Evolutionary conservation across 495 filamentous ascomycete genomes (phyloP), one percentile per base, ranked within the genome.

Genomic region (Neurospora terricola): DNA sequence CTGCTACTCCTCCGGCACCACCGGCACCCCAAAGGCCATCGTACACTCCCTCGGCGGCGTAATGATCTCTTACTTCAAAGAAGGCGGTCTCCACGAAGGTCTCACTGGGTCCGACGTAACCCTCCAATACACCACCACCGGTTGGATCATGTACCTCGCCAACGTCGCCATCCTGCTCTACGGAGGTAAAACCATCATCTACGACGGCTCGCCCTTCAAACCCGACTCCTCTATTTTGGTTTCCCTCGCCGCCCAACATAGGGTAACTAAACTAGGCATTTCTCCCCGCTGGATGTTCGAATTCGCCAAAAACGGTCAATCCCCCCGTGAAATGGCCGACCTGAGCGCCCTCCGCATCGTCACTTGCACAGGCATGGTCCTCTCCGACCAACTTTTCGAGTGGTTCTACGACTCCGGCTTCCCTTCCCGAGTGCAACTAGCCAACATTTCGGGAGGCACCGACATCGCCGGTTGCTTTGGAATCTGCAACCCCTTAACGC

Each of bases 381-480:
- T 94, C 10, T 87, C 90, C 9, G 87, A 92, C 62, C 84, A 88
- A 42, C 83, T 92, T 45, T 93, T 93, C 78, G 87, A 92, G 72
- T 95, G 91, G 91, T 93, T 94, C 84, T 94, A 94, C 81, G 91
- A 94, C 79, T 78, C 80, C n/a, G 92, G 85, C 14, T 95, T 95
- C 80, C 91, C 91, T 0, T 38, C 85, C 3, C 79, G 82, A 74
- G 84, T 88, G 5, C 91, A 91, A 8, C 84, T 94, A 5, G 85
- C 79, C 70, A 95, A 95, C 76, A 91, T 94, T 69, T 90, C 91
- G 2, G 92, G 92, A 18, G 91, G 92, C 72, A 94, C 92, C 30
- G 92, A 95, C 84, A 84, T 94, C 54, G 86, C 91, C 36, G 91
- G 88, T 8, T 91, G 88, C 74, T 92, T 95, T 75, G 90, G 86